These are phyloP conservation scores for Chlorella sp. DNA, from an alignment of 139 green algal species.

Conservation along the genomic window DNA sequence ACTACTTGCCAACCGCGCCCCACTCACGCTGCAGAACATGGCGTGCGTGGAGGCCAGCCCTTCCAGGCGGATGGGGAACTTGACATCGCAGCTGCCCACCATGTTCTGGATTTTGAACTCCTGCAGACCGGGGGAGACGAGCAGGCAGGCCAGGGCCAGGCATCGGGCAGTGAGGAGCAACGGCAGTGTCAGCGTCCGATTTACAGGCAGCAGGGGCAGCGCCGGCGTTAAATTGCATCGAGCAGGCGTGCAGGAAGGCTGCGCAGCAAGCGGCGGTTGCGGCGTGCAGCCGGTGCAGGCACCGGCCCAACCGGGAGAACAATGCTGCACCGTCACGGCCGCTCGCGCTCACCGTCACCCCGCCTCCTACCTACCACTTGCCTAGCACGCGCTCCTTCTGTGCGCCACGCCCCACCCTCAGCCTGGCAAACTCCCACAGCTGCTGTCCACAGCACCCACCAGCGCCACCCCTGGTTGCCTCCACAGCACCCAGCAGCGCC, in stretches of 20 bases:
- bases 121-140: neutral
- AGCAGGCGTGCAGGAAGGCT: too few species aligned
- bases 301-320: too few species aligned
- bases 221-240: neutral
- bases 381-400: neutral
- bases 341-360: too few species aligned
- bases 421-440: neutral
- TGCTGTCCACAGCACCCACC: neutral
- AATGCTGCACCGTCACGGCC: too few species aligned
- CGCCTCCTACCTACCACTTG: neutral
- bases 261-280: neutral
- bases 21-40: slow-evolving; percentile 81
- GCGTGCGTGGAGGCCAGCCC: slow-evolving; percentile 87
- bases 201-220: neutral
- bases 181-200: neutral
- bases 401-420: neutral
- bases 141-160: neutral
- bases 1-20: neutral
- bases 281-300: too few species aligned
- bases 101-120: slow-evolving; percentile 90
- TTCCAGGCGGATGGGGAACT: slow-evolving; percentile 98
- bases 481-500: neutral
- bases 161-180: neutral
- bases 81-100: slow-evolving; percentile 97
- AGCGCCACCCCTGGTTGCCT: neutral